Conservation (phyloP, 2,329 filamentous ascomycete genomes). For the Cladosporium sp. region DNA sequence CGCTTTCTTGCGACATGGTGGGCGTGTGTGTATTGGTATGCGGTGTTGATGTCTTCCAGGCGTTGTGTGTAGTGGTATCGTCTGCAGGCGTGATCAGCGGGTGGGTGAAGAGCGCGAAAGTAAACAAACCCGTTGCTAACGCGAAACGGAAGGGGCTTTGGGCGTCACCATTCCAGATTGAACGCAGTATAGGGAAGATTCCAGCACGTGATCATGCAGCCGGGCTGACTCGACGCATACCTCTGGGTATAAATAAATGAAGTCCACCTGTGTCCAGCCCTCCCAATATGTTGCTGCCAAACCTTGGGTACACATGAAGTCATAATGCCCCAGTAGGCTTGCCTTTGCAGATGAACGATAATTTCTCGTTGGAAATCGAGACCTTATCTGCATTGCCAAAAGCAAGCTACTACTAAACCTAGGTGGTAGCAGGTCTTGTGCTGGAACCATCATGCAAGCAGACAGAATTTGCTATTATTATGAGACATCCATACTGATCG, state of each 20-base stretch:
- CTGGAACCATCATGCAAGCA: background rate
- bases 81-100: background rate
- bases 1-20: conserved; percentile 81
- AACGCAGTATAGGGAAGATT: background rate
- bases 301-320: background rate
- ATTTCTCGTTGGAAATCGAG: too few species aligned
- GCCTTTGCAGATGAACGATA: background rate
- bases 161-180: background rate
- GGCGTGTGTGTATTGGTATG: background rate
- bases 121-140: conserved; percentile 10
- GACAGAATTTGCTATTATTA: background rate
- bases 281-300: background rate
- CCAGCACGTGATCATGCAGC: too few species aligned
- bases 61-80: background rate
- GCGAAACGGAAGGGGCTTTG: background rate
- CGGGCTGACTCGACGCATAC: too few species aligned
- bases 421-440: background rate
- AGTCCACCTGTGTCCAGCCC: background rate
- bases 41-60: background rate
- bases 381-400: too few species aligned
- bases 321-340: background rate
- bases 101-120: conserved; percentile 9
- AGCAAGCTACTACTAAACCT: too few species aligned
- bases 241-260: background rate
- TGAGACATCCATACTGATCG: background rate